These are phyloP conservation scores for Bremia lactucae DNA, from an alignment of 352 stramenopile genomes.

Conservation along the genomic window DNA sequence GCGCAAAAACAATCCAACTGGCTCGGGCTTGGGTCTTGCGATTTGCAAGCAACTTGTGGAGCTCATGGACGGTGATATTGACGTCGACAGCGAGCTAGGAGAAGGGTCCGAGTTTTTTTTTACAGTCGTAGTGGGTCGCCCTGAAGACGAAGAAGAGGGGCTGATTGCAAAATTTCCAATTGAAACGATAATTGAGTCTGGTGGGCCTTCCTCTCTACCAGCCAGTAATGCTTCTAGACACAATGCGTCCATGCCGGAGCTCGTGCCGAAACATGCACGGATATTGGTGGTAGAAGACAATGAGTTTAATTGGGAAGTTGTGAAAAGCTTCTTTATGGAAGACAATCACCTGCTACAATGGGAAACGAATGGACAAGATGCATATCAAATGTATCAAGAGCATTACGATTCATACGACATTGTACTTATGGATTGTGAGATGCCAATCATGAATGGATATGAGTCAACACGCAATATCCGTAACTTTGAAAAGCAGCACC, in stretches of 20 bases:
- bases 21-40: slow-evolving; percentile 48
- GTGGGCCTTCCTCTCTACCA: slow-evolving; percentile 7
- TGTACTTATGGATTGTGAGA: slow-evolving; percentile 81
- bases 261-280: slow-evolving; percentile 53
- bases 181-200: slow-evolving; percentile 20
- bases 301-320: slow-evolving; percentile 86
- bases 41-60: slow-evolving; percentile 71
- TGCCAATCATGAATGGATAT: slow-evolving; percentile 84
- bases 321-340: slow-evolving; percentile 78
- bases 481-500: slow-evolving; percentile 52
- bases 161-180: slow-evolving; percentile 35
- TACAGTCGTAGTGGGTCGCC: slow-evolving; percentile 38
- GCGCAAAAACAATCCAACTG: slow-evolving; percentile 58
- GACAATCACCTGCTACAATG: slow-evolving; percentile 76
- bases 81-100: slow-evolving; percentile 53
- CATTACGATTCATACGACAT: slow-evolving; percentile 71
- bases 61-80: slow-evolving; percentile 60
- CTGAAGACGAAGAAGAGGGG: slow-evolving; percentile 40
- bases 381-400: slow-evolving; percentile 59
- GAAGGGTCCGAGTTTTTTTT: slow-evolving; percentile 66
- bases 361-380: slow-evolving; percentile 68
- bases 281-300: slow-evolving; percentile 85
- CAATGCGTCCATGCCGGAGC: slow-evolving; percentile 15
- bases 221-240: slow-evolving; percentile 10
- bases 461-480: slow-evolving; percentile 61